Base-by-base conservation (phyloP, 2,329 filamentous ascomycete genomes). In the Trichoderma simmonsii region DNA sequence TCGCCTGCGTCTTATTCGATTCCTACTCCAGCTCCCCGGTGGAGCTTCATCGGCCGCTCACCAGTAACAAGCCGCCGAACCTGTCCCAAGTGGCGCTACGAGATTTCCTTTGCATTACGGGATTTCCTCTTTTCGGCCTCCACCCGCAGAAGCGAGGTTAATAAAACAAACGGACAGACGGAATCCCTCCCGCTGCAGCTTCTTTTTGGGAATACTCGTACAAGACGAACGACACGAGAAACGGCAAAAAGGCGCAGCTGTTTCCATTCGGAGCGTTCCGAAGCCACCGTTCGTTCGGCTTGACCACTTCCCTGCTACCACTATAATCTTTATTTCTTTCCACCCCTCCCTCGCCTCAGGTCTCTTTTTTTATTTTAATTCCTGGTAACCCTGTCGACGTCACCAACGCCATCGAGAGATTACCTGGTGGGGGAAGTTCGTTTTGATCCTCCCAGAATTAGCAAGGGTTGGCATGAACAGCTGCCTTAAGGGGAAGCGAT, bases 401-500 rank as follows among this genome's bases (percentile, higher is more conserved):
- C 57, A 69, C 56, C 66, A 43, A 4, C 28, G 66, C n/a, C 56
- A 61, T 69, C 66, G 39, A 69, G 66, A 69, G 66, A 69, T 69
- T 69, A 43, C 66, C 56, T 51, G 66, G 66, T 61, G 66, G 66
- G 66, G 66, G 66, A 51, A 61, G 4, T 21, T 36, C 66, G 56
- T 51, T 24, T 26, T 57, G 56, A 62, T 69, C 66, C 57, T 30
- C 15, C 43, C 39, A 24, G 28, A 26, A 15, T 62, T 69, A 36
- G 30, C 66, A 61, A 61, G 66, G 65, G 66, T 59, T 69, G 36
- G 51, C 66, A 69, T 69, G 66, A 69, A 69, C 57, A 69, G 30
- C 66, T 69, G 39, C 66, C 66, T 48, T 69, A 69, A 69, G 57
- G 66, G 66, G 66, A 69, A 69, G 30, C 28, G 57, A 69, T 54